Percentiles rank a stretch among this genome's conserved stretches.
Conservation (phyloP, 768 basidiomycete genomes). For the Peribolospora baueri region DNA sequence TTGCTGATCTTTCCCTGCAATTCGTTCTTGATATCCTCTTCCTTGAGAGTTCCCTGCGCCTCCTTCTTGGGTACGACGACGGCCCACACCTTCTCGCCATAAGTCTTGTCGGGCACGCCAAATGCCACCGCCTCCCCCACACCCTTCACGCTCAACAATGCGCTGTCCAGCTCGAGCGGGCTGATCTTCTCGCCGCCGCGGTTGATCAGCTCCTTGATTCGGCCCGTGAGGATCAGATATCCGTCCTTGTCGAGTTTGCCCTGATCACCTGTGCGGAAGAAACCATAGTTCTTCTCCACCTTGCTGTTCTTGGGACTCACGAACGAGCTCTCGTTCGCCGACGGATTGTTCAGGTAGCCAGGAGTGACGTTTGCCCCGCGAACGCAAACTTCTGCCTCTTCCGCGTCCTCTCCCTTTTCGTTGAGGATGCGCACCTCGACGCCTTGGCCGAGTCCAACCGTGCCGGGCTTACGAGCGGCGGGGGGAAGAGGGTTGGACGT, state of each 20-base stretch:
- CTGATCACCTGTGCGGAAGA: constrained; percentile 15
- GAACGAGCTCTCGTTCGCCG: not conserved
- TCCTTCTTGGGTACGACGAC: constrained; percentile 5
- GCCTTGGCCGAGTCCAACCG: constrained; percentile 18
- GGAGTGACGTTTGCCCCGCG: constrained; percentile 31
- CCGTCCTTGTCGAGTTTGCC: constrained; percentile 21
- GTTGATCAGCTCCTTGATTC: constrained; percentile 32
- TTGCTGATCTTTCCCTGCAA: constrained; percentile 1
- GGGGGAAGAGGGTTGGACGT: constrained; percentile 11
- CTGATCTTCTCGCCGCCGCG: constrained; percentile 38
- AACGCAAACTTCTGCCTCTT: constrained; percentile 31
- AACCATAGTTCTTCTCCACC: constrained; percentile 20
- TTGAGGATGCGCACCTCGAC: constrained; percentile 18
- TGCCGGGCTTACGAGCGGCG: constrained; percentile 15
- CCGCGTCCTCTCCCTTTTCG: constrained; percentile 21
- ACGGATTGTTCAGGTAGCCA: constrained; percentile 11
- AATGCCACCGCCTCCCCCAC: constrained; percentile 18
- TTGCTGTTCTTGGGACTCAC: constrained; percentile 14
- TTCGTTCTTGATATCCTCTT: constrained; percentile 2
- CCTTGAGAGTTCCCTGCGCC: not conserved
- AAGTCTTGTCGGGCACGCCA: constrained; percentile 11
- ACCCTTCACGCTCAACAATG: constrained; percentile 23
- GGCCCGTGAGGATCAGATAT: constrained; percentile 30
- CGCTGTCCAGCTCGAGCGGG: constrained; percentile 38
- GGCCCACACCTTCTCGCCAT: constrained; percentile 12